Evolutionary conservation across 1,284 basidiomycete species (phyloP), one percentile per base, ranked within the genome.

Genomic region (Moniliella sp.): DNA sequence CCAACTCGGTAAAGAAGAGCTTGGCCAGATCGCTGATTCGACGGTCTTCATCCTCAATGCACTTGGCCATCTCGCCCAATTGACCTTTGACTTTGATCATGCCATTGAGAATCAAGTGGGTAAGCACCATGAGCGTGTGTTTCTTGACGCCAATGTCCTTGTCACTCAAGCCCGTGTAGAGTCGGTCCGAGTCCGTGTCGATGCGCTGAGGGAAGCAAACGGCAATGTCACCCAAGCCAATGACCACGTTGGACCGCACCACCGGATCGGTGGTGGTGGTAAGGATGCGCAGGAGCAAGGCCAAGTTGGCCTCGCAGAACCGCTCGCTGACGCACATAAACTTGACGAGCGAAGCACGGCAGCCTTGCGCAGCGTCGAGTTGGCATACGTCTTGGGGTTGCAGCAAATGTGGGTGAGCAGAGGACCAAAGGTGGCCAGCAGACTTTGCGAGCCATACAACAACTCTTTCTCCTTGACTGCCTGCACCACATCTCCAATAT

Each of bases 41-140:
- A 35, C 69, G 69, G 28, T 94, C 88, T n/a, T 72, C 67, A 62
- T 97, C 86, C 62, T 94, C 83, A 13, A 97, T 65, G 54, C 88
- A 97, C 64, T 97, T 99, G 18, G 88, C 91, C 84, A 99, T 93
- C 67, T 94, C 91, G 18, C 91, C 88, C 3, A 94, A 67, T 61
- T 97, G 88, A 1, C 91, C 91, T 63, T 97, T 97, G 55, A 94
- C 88, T 62, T 97, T 97, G 67, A 93, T 82, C 88, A 94, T 94
- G 1, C 88, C 88, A 55, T 94, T 94, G 41, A 94, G 64, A 55
- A 97, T 97, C 41, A 97, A 64, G 62, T 97, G 86, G 3, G 88
- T 94, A 37, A 97, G 68, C 29, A 97, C 88, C 88, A 97, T 97
- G 30, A 97, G 69, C 27, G 88, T 93, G 64, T 94, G 93, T 68